Evolutionary conservation across 768 basidiomycete species (phyloP).

Genomic region (Phlebiopsis gigantea): DNA sequence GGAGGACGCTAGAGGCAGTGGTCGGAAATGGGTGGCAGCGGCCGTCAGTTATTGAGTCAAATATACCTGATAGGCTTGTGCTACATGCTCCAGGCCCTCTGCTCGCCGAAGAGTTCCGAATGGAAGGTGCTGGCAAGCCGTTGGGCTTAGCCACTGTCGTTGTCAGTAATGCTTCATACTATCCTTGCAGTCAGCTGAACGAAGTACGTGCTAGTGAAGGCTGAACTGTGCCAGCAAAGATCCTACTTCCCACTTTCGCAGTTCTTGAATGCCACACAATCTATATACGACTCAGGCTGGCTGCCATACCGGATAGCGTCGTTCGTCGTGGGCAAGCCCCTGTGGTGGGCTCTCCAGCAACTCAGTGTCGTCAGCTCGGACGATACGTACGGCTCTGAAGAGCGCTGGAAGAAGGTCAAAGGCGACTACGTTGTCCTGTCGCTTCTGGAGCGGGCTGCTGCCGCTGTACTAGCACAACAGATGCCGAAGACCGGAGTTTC

Average conservation of each 20-base stretch:
- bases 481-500: conserved; percentile 39
- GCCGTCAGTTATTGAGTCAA: conserved; percentile 10
- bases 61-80: conserved; percentile 45
- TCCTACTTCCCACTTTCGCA: conserved; percentile 43
- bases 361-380: conserved; percentile 64
- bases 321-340: conserved; percentile 67
- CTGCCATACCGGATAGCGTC: conserved; percentile 65
- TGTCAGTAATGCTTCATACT: conserved; percentile 44
- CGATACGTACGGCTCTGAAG: conserved; percentile 33
- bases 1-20: conserved; percentile 52
- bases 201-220: conserved; percentile 50
- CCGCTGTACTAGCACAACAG: conserved; percentile 41
- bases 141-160: conserved; percentile 65
- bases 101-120: conserved; percentile 54
- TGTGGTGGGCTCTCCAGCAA: conserved; percentile 86
- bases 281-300: conserved; percentile 66
- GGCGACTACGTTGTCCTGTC: conserved; percentile 68
- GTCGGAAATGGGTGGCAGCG: conserved; percentile 54
- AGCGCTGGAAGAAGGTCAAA: conserved; percentile 50
- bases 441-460: conserved; percentile 64
- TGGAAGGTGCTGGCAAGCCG: conserved; percentile 71
- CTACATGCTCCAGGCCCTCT: conserved; percentile 45
- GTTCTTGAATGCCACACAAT: conserved; percentile 51
- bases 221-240: conserved; percentile 49
- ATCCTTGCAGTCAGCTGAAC: conserved; percentile 20